These are phyloP conservation scores for Rosellinia necatrix DNA, from an alignment of 2,329 filamentous ascomycete genomes.

Conservation along the genomic window DNA sequence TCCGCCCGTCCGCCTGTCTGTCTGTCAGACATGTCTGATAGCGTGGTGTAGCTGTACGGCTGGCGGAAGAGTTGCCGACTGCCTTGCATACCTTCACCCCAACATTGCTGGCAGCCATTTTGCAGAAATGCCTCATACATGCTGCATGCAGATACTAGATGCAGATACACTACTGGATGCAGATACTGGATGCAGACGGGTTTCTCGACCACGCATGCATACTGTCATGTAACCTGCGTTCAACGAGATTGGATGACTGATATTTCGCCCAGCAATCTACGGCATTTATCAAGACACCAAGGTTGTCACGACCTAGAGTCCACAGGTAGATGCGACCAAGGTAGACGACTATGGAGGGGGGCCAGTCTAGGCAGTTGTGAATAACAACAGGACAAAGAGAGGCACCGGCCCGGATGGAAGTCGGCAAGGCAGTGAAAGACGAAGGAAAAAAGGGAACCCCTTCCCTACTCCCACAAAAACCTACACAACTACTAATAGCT, in stretches of 20 bases:
- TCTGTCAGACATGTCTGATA: constrained; percentile 22
- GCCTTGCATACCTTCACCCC: constrained; percentile 26
- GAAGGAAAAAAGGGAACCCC: no score
- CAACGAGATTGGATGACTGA: constrained; percentile 17
- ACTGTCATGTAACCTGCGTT: constrained; percentile 24
- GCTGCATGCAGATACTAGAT: constrained; percentile 11
- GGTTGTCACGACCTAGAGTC: not conserved
- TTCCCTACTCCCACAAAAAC: no score
- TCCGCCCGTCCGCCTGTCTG: constrained; percentile 1
- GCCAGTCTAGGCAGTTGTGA: not conserved
- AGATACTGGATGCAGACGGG: constrained; percentile 10
- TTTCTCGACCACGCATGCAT: constrained; percentile 21
- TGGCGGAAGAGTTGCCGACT: constrained; percentile 27
- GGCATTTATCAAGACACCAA: constrained; percentile 13
- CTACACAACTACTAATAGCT: no score
- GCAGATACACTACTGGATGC: constrained; percentile 1
- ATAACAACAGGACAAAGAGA: not conserved
- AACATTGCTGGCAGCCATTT: constrained; percentile 15
- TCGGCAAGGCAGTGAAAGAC: not conserved
- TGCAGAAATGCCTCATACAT: constrained; percentile 31
- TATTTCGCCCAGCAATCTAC: constrained; percentile 7
- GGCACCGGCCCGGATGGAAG: not conserved
- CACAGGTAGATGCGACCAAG: constrained; percentile 4
- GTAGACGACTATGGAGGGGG: no score
- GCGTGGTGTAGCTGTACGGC: no score